Percentiles rank a stretch among this genome's conserved stretches.
Conservation (phyloP, 179 eudicot species). For the Gypsophila paniculata region DNA sequence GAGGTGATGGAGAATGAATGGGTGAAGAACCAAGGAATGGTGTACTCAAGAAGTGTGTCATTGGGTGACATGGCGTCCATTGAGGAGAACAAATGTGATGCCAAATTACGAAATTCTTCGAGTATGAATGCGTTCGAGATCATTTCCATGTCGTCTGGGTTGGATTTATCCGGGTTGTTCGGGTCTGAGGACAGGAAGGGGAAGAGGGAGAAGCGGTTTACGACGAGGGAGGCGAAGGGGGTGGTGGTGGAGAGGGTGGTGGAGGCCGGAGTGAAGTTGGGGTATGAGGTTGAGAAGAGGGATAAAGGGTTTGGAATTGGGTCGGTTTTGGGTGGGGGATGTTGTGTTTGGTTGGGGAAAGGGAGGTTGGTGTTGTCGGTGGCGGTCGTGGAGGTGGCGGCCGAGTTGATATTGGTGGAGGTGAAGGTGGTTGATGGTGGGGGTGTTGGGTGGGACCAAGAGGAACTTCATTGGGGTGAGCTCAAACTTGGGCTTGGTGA, state of each 20-base stretch:
- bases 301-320: conserved; percentile 20
- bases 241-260: conserved; percentile 52
- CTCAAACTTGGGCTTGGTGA: conserved; percentile 52
- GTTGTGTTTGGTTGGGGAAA: conserved; percentile 40
- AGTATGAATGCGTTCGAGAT: conserved; percentile 45
- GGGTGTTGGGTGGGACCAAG: conserved; percentile 31
- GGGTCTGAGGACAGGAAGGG: conserved; percentile 25
- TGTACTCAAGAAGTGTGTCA: conserved; percentile 30
- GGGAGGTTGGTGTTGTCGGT: conserved; percentile 38
- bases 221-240: conserved; percentile 34
- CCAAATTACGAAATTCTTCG: not conserved
- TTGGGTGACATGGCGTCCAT: conserved; percentile 32
- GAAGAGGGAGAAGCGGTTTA: conserved; percentile 51
- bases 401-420: conserved; percentile 52
- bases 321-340: conserved; percentile 27
- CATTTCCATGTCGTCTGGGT: conserved; percentile 36
- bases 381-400: conserved; percentile 51
- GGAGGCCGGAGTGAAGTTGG: conserved; percentile 44
- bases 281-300: conserved; percentile 54
- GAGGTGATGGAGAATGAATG: conserved; percentile 29
- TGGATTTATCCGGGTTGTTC: conserved; percentile 36
- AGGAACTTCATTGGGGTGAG: conserved; percentile 48
- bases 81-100: conserved; percentile 28
- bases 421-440: conserved; percentile 50
- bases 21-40: conserved; percentile 28